Base-by-base conservation (phyloP, 257 asterid genomes). In the Asclepias syriaca region DNA sequence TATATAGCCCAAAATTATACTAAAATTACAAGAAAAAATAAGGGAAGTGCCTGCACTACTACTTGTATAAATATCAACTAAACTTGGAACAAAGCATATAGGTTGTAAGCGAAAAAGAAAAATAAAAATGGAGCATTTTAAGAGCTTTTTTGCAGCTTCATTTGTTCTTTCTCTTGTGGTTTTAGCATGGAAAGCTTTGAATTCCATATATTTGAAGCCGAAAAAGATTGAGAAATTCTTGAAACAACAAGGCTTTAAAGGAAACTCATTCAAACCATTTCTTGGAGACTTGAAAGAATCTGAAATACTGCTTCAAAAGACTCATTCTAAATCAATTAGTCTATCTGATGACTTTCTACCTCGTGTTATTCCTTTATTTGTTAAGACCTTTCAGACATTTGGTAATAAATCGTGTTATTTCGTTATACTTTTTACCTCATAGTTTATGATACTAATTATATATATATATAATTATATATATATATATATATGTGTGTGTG, bases 321-420 rank as follows among this genome's bases (percentile, higher is more conserved):
- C 92, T 64, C 77, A 82, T 81, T 79, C 86, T 27, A 85, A 85
- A 53, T 88, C 92, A 5, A 67, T 85, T 53, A 73, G 79, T 75
- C 80, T 87, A 24, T 75, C 84, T 43, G 83, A 85, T 67, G 79
- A 70, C 59, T 81, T 85, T 34, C 77, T 61, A 68, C 71, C 83
- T 2, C 72, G 86, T 3, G 89, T 84, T 22, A 84, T 80, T 77
- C 89, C 92, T 10, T 85, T 84, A 76, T 81, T 84, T 29, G 24
- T 59, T 68, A 39, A 24, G 19, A 64, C 79, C 18, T 77, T 84
- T n/a, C 68, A 76, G 59, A 76, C 84, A 71, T 79, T 84, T 61
- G 92, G 92, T 67, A 22, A 11, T 9, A 24, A 24, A 24, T 24
- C 27, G 27, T 0, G 27, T 24, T 24, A 24, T 24, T 24, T 24